A percentile compares a stretch with the other conserved stretches of the same genome.
These are phyloP conservation scores for Parastagonospora avenae DNA, from an alignment of 2,329 filamentous ascomycete species.

Conservation along the genomic window DNA sequence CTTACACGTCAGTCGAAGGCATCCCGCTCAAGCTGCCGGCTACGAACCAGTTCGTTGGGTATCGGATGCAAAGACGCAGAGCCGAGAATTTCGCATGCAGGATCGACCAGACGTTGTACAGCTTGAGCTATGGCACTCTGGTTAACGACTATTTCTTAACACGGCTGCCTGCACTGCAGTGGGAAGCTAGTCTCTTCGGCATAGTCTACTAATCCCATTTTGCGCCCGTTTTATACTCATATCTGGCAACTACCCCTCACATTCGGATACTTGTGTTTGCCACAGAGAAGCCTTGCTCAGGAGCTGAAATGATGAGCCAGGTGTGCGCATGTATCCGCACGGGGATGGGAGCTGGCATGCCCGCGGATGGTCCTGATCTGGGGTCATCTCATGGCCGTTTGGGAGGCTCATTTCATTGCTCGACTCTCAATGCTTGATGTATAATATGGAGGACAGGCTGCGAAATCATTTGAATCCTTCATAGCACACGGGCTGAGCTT, in stretches of 20 bases:
- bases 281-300: slow-evolving; percentile 4
- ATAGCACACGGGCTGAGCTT: too few relatives aligned
- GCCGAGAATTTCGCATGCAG: too few relatives aligned
- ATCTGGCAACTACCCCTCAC: not conserved
- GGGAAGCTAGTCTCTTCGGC: not conserved
- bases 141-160: too few relatives aligned
- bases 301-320: slow-evolving; percentile 5
- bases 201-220: too few relatives aligned
- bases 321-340: slow-evolving; percentile 9
- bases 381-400: slow-evolving; percentile 9
- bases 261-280: slow-evolving; percentile 10
- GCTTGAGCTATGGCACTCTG: too few relatives aligned
- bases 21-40: too few relatives aligned
- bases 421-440: not conserved
- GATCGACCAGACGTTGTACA: too few relatives aligned
- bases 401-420: slow-evolving; percentile 16
- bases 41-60: too few relatives aligned
- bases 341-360: slow-evolving; percentile 17
- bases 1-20: too few relatives aligned
- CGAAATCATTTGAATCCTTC: not conserved
- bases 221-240: too few relatives aligned
- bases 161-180: not conserved
- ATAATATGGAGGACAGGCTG: not conserved
- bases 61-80: too few relatives aligned
- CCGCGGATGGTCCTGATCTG: slow-evolving; percentile 5